Base-by-base conservation (phyloP, 768 basidiomycete genomes). In the Boletus rex-veris region DNA sequence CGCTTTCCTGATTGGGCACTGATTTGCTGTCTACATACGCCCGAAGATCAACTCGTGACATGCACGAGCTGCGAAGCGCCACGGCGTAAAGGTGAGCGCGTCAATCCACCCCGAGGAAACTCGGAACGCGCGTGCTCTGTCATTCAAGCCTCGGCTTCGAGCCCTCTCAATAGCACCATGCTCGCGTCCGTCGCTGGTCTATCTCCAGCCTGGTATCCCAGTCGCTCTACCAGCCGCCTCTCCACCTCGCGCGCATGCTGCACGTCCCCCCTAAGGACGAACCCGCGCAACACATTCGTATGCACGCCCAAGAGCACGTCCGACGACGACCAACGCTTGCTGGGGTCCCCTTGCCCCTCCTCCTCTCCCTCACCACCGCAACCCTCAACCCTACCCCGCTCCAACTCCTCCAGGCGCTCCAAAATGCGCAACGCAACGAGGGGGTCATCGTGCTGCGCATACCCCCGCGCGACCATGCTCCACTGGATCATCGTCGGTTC, bases 391-490 rank as follows among this genome's bases (percentile, higher is more conserved):
- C 15, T 19, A 18, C 7, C 40, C 33, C 51, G 54, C 21, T 30
- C 55, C 15, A 15, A 18, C n/a, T 54, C 53, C 60, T 79, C 82
- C 46, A 82, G 58, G 14, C 66, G 57, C 11, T 73, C 66, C 33
- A 86, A 65, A 31, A 86, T 66, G 21, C 63, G 49, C 21, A 80
- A 61, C 9, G 78, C 76, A 9, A 67, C 60, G 2, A 9, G 14
- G 0, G 67, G 58, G 36, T 79, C 69, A 1, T 75, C 78, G 15
- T 51, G 47, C 15, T 70, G 65, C 14, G 80, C 79, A 58, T 77
- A 83, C 11, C 66, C 68, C 2, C 77, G 74, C 0, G 77, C 78
- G 31, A 82, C 61, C 30, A 78, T 74, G n/a, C 79, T 78, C 60
- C 78, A 78, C 36, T 81, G 77, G n/a, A 77, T 65, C 7, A 74